Evolutionary conservation across 495 filamentous ascomycete genomes (phyloP).

Genomic region (Peziza echinospora): DNA sequence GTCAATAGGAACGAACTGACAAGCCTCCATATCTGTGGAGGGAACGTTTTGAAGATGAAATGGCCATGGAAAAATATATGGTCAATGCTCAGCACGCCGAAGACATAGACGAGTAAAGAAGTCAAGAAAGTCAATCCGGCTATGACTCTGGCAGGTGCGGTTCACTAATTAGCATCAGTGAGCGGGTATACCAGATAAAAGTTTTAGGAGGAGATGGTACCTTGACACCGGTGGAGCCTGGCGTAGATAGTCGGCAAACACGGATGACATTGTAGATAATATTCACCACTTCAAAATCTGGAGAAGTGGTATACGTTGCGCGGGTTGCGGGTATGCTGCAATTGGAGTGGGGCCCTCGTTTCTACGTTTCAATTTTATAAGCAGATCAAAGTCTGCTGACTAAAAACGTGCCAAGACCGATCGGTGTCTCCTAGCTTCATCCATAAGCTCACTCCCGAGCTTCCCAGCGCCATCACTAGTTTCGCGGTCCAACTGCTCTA

Average conservation of each 20-base stretch:
- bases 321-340: too few relatives aligned
- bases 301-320: too few relatives aligned
- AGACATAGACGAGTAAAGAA: slow-evolving; percentile 10
- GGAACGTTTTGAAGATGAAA: slow-evolving; percentile 8
- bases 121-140: slow-evolving; percentile 14
- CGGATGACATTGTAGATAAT: not conserved
- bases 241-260: slow-evolving; percentile 9
- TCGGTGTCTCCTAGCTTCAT: too few relatives aligned
- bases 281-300: too few relatives aligned
- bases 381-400: too few relatives aligned
- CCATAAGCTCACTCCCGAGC: too few relatives aligned
- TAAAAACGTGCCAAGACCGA: too few relatives aligned
- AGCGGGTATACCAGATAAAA: not conserved
- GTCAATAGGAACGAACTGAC: slow-evolving; percentile 16
- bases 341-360: too few relatives aligned
- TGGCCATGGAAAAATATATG: slow-evolving; percentile 10
- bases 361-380: too few relatives aligned
- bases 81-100: slow-evolving; percentile 9
- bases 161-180: not conserved
- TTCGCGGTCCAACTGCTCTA: too few relatives aligned
- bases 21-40: slow-evolving; percentile 15
- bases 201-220: slow-evolving; percentile 6
- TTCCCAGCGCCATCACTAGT: too few relatives aligned
- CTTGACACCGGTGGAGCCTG: slow-evolving; percentile 17
- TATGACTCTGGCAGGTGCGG: slow-evolving; percentile 7